Evolutionary conservation across 805 yeast species (phyloP).

Genomic region (Yarrowia yakushimensis): DNA sequence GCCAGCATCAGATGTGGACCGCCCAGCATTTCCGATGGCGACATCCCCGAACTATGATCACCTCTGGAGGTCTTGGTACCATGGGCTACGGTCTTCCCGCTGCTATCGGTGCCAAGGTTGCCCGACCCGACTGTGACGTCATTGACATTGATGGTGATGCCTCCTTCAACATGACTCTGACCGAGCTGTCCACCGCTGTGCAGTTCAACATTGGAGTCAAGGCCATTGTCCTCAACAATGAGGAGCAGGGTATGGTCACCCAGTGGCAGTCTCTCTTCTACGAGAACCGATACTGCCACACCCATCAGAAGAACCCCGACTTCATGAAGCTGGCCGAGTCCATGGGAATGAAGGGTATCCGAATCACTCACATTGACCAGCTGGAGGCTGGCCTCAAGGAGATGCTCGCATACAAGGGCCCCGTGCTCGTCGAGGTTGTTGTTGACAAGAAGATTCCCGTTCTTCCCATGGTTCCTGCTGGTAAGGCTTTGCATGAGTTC

Average conservation of each 20-base stretch:
- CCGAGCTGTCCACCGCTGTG: slow-evolving; percentile 89
- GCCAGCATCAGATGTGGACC: slow-evolving; percentile 99
- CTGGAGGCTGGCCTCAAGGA: slow-evolving; percentile 55
- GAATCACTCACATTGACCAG: slow-evolving; percentile 66
- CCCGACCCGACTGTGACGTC: slow-evolving; percentile 89
- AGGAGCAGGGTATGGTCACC: slow-evolving; percentile 99
- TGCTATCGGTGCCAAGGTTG: slow-evolving; percentile 97
- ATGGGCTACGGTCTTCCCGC: slow-evolving; percentile 98
- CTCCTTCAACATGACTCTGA: slow-evolving; percentile 96
- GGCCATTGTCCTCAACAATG: slow-evolving; percentile 85
- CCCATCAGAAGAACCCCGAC: slow-evolving; percentile 94
- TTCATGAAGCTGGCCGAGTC: slow-evolving; percentile 90
- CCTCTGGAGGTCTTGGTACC: slow-evolving; percentile 99
- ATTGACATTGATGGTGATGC: slow-evolving; percentile 99
- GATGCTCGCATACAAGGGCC: slow-evolving; percentile 74
- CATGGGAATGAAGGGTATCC: slow-evolving; percentile 85
- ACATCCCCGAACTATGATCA: slow-evolving; percentile 85
- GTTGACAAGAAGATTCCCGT: slow-evolving; percentile 93
- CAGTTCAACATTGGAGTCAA: slow-evolving; percentile 92
- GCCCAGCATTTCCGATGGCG: slow-evolving; percentile 97
- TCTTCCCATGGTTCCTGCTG: slow-evolving; percentile 97
- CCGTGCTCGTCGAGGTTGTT: slow-evolving; percentile 83
- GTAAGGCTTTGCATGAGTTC: slow-evolving; percentile 91
- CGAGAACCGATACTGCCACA: slow-evolving; percentile 96
- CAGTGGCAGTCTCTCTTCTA: slow-evolving; percentile 99